Conservation (phyloP, 2,329 filamentous ascomycete genomes). For the Ceratocystiopsis minuta region DNA sequence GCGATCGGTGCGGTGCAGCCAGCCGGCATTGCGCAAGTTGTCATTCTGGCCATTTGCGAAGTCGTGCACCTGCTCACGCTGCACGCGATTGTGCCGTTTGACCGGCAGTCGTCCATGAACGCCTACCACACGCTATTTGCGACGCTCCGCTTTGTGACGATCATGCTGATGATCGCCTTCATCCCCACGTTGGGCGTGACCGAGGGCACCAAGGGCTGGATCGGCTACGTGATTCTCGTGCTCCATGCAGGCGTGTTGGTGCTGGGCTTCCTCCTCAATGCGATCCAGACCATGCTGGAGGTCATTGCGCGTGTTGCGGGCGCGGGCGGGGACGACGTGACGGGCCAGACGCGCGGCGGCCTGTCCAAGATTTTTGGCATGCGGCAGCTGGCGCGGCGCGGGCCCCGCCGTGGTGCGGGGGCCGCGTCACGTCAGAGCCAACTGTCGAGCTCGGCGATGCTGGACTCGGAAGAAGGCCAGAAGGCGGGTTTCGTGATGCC, state of each 20-base stretch:
- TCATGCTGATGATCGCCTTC: conserved; percentile 67
- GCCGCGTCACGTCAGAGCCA: conserved; percentile 60
- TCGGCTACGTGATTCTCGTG: conserved; percentile 78
- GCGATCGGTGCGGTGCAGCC: conserved; percentile 85
- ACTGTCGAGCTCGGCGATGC: conserved; percentile 65
- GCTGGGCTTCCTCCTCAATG: conserved; percentile 86
- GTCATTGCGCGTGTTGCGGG: conserved; percentile 68
- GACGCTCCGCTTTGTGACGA: conserved; percentile 53
- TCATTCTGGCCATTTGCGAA: conserved; percentile 84
- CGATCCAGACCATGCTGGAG: conserved; percentile 77
- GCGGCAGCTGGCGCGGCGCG: conserved; percentile 65
- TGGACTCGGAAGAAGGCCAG: conserved; percentile 48
- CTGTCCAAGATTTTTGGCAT: conserved; percentile 82
- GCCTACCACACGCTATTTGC: conserved; percentile 81
- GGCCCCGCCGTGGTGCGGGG: conserved; percentile 34
- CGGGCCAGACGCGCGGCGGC: conserved; percentile 58
- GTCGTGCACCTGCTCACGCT: conserved; percentile 76
- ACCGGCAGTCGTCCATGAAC: conserved; percentile 90
- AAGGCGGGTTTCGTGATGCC: conserved; percentile 40
- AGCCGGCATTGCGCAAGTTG: conserved; percentile 81
- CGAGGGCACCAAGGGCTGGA: conserved; percentile 75
- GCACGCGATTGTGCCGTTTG: conserved; percentile 78
- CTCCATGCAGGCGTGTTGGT: conserved; percentile 73
- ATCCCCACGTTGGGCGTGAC: conserved; percentile 64
- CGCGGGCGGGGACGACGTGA: conserved; percentile 57